phyloP scores from a whole-genome alignment of 2,329 filamentous ascomycete genomes.

The Aspergillus versicolor region DNA sequence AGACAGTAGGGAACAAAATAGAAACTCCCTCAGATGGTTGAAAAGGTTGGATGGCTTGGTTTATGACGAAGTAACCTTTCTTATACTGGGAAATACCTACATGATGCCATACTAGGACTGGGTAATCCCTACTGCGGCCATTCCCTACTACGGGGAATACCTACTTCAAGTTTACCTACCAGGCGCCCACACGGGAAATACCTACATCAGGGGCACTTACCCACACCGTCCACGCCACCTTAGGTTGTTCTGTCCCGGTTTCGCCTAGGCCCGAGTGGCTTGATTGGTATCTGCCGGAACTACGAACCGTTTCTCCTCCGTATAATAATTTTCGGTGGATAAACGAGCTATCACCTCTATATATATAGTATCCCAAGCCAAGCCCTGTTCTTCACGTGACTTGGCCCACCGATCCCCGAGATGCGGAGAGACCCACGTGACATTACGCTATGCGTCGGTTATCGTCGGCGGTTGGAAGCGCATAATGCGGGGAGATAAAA shows the following conservation, averaged over 20 bases:
- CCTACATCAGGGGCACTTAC: background rate
- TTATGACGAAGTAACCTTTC: background rate
- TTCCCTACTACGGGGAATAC: constrained; percentile 10
- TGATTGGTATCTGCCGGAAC: background rate
- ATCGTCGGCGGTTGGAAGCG: constrained; percentile 21
- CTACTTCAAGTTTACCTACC: background rate
- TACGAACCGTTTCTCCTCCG: too few relatives aligned
- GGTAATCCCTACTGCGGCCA: constrained; percentile 7
- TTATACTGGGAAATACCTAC: constrained; percentile 9
- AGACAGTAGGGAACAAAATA: background rate
- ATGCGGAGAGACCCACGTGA: constrained; percentile 28
- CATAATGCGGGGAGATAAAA: constrained; percentile 16
- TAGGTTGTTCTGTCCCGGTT: background rate
- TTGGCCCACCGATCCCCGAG: background rate
- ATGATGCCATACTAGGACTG: background rate
- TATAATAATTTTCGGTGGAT: background rate
- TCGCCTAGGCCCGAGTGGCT: background rate
- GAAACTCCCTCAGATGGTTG: background rate
- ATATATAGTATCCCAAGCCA: background rate
- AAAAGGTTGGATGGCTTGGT: background rate
- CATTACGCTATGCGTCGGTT: constrained; percentile 22
- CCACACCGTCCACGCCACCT: background rate
- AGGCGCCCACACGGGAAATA: background rate
- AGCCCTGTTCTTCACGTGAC: background rate
- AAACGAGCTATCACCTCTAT: background rate